A percentile compares a stretch with the other conserved stretches of the same genome.
These are phyloP conservation scores for Gamarada debralockiae DNA, from an alignment of 495 filamentous ascomycete species.

Conservation along the genomic window DNA sequence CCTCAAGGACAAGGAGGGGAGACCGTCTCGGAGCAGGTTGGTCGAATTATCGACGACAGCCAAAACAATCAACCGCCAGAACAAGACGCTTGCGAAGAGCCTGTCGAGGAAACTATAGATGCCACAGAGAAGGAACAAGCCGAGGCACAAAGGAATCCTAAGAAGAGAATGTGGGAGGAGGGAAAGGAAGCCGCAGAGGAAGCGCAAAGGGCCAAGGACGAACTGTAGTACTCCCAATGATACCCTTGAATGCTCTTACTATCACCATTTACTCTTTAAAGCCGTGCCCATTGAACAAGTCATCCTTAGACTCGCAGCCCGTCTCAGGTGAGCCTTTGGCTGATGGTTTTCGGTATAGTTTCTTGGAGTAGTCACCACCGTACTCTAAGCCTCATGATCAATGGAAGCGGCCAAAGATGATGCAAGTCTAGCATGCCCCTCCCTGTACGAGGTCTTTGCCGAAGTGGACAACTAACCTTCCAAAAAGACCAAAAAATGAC, in stretches of 20 bases:
- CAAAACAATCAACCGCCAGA: constrained; percentile 28
- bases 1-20: constrained; percentile 8
- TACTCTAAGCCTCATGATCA: no score
- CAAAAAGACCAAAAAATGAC: no score
- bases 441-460: no score
- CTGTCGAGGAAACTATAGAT: constrained; percentile 36
- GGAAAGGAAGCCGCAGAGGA: constrained; percentile 36
- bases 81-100: constrained; percentile 39
- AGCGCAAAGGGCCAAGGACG: constrained; percentile 41
- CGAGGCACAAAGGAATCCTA: constrained; percentile 58
- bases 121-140: constrained; percentile 42
- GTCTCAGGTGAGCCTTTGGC: no score
- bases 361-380: no score
- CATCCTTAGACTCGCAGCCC: no score
- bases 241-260: not conserved
- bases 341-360: no score
- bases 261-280: not conserved
- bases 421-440: no score
- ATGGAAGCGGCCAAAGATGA: no score
- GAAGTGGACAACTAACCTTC: no score
- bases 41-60: constrained; percentile 44
- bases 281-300: not conserved
- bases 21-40: constrained; percentile 44
- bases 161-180: constrained; percentile 76
- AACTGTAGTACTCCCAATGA: constrained; percentile 40